Conservation (phyloP, 306 rosid species). For the Gastrolobium villosum region DNA sequence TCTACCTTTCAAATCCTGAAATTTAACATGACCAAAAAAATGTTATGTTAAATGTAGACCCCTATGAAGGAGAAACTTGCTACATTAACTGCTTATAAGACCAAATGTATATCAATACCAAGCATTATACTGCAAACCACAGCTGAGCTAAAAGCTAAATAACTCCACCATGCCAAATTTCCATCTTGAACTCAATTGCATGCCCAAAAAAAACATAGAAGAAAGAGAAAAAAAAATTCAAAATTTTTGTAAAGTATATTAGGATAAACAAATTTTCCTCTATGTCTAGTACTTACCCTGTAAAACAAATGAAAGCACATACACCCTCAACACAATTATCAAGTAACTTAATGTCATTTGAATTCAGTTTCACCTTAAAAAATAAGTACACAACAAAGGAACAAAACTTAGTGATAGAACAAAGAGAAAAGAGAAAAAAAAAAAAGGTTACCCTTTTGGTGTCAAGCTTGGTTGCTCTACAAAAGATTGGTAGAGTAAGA, state of each 20-base stretch:
- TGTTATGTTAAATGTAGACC: background rate
- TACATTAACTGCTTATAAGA: slow-evolving; percentile 12
- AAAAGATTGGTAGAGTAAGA: slow-evolving; percentile 70
- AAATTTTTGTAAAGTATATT: background rate
- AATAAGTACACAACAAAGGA: background rate
- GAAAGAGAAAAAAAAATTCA: background rate
- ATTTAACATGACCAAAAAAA: slow-evolving; percentile 38
- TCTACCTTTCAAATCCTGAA: slow-evolving; percentile 80
- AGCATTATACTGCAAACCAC: background rate
- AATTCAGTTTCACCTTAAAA: background rate
- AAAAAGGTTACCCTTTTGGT: slow-evolving; percentile 60
- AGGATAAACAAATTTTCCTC: slow-evolving; percentile 26
- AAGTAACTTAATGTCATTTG: background rate
- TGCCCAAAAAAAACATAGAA: too few species aligned
- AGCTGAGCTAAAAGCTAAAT: background rate
- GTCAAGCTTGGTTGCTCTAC: slow-evolving; percentile 67
- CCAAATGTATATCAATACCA: background rate
- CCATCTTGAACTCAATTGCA: slow-evolving; percentile 30
- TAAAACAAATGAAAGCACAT: background rate
- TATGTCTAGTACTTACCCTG: slow-evolving; percentile 1
- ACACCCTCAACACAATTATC: background rate
- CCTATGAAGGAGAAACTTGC: slow-evolving; percentile 1
- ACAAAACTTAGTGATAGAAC: background rate
- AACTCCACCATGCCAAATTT: background rate
- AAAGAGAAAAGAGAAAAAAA: background rate